Percentiles rank a stretch among this genome's conserved stretches.
Evolutionary conservation across 306 rosid species (phyloP).

Genomic region (Luffa aegyptiaca): DNA sequence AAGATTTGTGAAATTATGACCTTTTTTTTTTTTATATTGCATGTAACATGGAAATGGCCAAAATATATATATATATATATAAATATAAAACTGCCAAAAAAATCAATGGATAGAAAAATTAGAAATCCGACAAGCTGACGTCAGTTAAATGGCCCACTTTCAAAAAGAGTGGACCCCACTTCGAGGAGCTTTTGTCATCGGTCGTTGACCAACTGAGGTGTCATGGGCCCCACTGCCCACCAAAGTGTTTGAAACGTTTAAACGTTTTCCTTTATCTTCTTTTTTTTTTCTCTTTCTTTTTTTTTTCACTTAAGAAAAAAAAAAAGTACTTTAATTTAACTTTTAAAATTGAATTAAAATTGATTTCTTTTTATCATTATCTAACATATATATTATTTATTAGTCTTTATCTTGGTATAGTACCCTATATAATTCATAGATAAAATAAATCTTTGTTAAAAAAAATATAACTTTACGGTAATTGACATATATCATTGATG

Average conservation of each 20-base stretch:
- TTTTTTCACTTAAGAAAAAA: neutral
- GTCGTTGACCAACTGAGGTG: conserved; percentile 47
- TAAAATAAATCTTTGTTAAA: too few species aligned
- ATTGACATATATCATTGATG: too few species aligned
- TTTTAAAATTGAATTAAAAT: neutral
- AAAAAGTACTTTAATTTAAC: neutral
- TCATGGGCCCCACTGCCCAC: conserved; percentile 14
- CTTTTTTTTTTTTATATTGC: neutral
- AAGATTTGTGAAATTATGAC: too few species aligned
- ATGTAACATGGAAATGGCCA: neutral
- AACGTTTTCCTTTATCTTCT: neutral
- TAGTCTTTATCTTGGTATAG: neutral
- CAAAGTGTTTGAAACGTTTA: neutral
- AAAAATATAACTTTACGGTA: too few species aligned
- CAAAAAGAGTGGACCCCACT: conserved; percentile 23
- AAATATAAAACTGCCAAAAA: neutral
- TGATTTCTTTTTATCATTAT: neutral
- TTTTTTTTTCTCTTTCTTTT: neutral
- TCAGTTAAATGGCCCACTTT: conserved; percentile 2
- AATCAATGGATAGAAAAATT: neutral
- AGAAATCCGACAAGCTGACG: conserved; percentile 32
- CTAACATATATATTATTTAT: neutral
- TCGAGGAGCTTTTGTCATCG: conserved; percentile 33
- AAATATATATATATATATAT: neutral
- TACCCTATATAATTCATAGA: too few species aligned